These are phyloP conservation scores for Teratosphaeria nubilosa DNA, from an alignment of 2,329 filamentous ascomycete species.

Conservation along the genomic window DNA sequence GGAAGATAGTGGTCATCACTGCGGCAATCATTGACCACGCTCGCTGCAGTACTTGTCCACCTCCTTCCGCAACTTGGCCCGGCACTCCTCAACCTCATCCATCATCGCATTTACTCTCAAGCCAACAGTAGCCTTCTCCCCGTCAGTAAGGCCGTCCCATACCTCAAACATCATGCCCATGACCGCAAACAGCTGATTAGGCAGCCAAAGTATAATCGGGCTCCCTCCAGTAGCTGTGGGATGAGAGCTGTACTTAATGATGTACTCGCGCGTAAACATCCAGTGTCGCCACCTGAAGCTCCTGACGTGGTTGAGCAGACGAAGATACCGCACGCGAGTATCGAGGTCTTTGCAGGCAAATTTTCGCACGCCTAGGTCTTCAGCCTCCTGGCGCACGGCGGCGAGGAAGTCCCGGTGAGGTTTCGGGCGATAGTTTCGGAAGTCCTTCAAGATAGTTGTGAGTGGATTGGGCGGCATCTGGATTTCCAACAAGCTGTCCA, in stretches of 20 bases:
- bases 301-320: constrained; percentile 59
- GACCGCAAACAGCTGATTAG: constrained; percentile 69
- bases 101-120: constrained; percentile 45
- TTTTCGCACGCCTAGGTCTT: constrained; percentile 44
- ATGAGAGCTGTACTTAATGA: constrained; percentile 65
- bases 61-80: constrained; percentile 58
- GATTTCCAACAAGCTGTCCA: constrained; percentile 79
- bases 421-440: constrained; percentile 77
- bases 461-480: constrained; percentile 82
- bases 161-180: constrained; percentile 59
- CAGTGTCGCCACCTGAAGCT: constrained; percentile 78
- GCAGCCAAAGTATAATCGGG: constrained; percentile 75
- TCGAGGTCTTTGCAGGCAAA: constrained; percentile 35
- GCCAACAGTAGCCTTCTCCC: constrained; percentile 4
- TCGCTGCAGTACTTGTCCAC: constrained; percentile 36
- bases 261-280: constrained; percentile 79
- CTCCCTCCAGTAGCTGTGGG: constrained; percentile 72
- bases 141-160: constrained; percentile 30
- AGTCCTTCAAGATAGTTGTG: constrained; percentile 78
- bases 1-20: no score
- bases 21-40: neutral
- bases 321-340: constrained; percentile 35
- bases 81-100: constrained; percentile 54
- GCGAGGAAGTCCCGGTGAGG: constrained; percentile 80
- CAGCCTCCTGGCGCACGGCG: constrained; percentile 50